These are phyloP conservation scores for Aureobasidium sp. DNA, from an alignment of 2,329 filamentous ascomycete species.

Conservation along the genomic window DNA sequence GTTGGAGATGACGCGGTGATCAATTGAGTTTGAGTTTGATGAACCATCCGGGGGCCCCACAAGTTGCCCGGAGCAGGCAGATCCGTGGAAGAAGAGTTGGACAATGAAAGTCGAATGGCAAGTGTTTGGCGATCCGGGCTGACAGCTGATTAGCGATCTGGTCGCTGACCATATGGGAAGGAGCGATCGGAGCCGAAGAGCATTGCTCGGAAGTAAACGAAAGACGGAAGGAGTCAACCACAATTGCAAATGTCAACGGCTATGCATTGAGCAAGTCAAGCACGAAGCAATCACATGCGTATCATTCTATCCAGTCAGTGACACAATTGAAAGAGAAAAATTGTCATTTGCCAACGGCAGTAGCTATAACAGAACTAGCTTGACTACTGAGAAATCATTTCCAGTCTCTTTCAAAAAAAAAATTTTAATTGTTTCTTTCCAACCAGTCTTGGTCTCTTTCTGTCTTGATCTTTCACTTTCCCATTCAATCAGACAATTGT, in stretches of 20 bases:
- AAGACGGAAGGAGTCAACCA: not conserved
- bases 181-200: no score
- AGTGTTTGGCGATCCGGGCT: no score
- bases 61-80: not conserved
- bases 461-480: not conserved
- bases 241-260: not conserved
- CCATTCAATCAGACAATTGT: not conserved
- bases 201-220: no score
- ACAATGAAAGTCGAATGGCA: no score
- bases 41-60: not conserved
- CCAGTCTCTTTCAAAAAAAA: slow-evolving; percentile 1
- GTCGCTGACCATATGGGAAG: not conserved
- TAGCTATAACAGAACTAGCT: not conserved
- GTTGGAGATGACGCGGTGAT: not conserved
- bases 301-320: not conserved
- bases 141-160: no score
- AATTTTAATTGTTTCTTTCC: not conserved
- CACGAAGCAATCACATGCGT: not conserved
- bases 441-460: not conserved
- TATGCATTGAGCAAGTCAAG: not conserved
- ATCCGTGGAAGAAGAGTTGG: no score
- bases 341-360: not conserved
- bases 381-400: not conserved
- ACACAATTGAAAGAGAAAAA: not conserved
- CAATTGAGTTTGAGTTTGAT: not conserved